Evolutionary conservation across 805 yeast species (phyloP).

Genomic region (Ogataea polymorpha): DNA sequence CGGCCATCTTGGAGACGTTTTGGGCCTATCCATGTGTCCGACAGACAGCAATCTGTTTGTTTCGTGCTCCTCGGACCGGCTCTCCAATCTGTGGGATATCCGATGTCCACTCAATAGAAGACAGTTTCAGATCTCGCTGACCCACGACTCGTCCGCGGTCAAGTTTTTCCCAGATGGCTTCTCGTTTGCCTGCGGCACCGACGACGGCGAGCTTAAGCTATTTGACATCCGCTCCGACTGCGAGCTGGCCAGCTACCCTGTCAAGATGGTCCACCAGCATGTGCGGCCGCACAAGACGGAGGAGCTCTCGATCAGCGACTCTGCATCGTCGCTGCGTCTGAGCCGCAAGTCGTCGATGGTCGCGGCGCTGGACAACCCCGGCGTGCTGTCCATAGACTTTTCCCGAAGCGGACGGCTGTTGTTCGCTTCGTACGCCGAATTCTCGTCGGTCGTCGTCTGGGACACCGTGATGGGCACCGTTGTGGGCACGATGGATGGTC

Average conservation of each 20-base stretch:
- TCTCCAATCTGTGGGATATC: conserved; percentile 63
- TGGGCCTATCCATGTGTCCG: conserved; percentile 40
- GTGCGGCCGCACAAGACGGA: conserved; percentile 12
- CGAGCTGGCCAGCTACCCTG: conserved; percentile 48
- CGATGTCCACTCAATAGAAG: conserved; percentile 39
- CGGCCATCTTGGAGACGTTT: conserved; percentile 73
- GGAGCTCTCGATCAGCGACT: conserved; percentile 10
- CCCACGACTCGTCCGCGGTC: conserved; percentile 59
- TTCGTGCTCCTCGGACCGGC: conserved; percentile 68
- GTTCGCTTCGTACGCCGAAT: conserved; percentile 73
- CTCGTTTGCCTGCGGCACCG: conserved; percentile 72
- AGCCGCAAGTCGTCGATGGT: conserved; percentile 28
- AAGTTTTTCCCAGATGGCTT: conserved; percentile 68
- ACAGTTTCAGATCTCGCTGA: conserved; percentile 49
- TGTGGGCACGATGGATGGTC: conserved; percentile 66
- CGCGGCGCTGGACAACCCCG: conserved; percentile 52
- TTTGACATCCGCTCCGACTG: conserved; percentile 80
- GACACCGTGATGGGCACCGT: conserved; percentile 65
- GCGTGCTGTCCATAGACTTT: conserved; percentile 69
- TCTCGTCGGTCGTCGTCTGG: conserved; percentile 68
- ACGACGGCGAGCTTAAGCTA: conserved; percentile 67
- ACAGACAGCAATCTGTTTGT: conserved; percentile 40
- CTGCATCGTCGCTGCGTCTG: conserved; percentile 22
- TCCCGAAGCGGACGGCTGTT: conserved; percentile 71
- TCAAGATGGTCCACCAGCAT: conserved; percentile 9